Conservation (phyloP, 2,329 filamentous ascomycete species). For the Aspergillus piperis region DNA sequence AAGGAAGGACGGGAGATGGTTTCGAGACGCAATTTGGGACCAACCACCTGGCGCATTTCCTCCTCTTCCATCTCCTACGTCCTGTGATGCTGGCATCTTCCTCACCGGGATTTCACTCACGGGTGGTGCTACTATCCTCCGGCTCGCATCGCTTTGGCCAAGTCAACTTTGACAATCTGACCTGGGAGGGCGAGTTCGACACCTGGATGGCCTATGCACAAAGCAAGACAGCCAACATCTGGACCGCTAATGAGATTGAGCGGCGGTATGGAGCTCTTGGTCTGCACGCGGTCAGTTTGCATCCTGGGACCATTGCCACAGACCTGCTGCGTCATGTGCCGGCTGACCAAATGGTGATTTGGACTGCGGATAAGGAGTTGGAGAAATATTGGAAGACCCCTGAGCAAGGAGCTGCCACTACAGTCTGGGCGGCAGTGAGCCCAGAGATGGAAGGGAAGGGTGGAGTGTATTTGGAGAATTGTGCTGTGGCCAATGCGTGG, state of each 20-base stretch:
- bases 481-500: conserved; percentile 12
- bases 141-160: conserved; percentile 43
- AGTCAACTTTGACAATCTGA: conserved; percentile 43
- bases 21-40: conserved; percentile 56
- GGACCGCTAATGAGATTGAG: conserved; percentile 55
- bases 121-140: conserved; percentile 52
- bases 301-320: conserved; percentile 44
- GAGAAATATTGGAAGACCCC: conserved; percentile 13
- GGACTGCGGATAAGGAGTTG: not conserved
- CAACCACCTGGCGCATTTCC: conserved; percentile 57
- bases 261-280: conserved; percentile 48
- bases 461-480: conserved; percentile 32
- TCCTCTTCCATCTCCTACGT: conserved; percentile 55
- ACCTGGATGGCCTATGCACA: conserved; percentile 49
- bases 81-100: conserved; percentile 18
- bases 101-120: conserved; percentile 45
- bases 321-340: conserved; percentile 11
- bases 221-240: conserved; percentile 56
- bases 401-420: conserved; percentile 31
- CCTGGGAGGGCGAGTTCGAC: conserved; percentile 39
- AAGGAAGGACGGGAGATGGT: conserved; percentile 39
- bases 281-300: conserved; percentile 49
- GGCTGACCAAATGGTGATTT: not conserved
- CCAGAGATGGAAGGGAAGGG: conserved; percentile 29
- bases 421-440: conserved; percentile 30